Base-by-base conservation (phyloP, 441 rosid genomes). In the Caryocar brasiliense region DNA sequence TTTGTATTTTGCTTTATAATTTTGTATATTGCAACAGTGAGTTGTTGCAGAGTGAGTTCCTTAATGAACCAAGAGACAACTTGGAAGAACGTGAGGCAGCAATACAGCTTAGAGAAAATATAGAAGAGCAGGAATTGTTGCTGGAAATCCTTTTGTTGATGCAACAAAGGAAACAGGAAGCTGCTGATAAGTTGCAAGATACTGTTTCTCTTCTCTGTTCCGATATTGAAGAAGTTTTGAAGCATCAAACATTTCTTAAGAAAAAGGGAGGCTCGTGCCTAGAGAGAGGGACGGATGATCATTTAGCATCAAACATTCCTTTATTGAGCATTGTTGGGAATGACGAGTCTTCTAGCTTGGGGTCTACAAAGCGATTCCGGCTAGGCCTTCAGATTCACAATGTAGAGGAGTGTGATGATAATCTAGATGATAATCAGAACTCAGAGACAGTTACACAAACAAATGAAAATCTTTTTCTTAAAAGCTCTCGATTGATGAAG, bases 61-160 rank as follows among this genome's bases (percentile, higher is more conserved):
- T 93, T 17, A 84, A 74, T 12, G 95, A 88, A 68, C 82, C 82
- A 47, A 81, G 86, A 62, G 80, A 82, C 27, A 56, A 65, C 51
- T 48, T 93, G 59, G 90, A 79, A 68, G 99, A 81, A 51, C 93
- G 82, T 40, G 88, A 89, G 80, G 92, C 90, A 8, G 95, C 94
- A 15, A 58, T 80, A 57, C 69, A 89, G 66, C 82, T 93, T 19
- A 65, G 79, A 62, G 90, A 86, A 64, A 78, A 34, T 68, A 81
- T 86, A 42, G 91, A 82, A 37, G 95, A 89, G 66, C 79, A 88
- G 18, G 99, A 88, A 58, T 63, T 79, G 53, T 65, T 88, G 68
- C 77, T 92, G 18, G 99, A 88, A 54, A 88, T 92, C 77, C 90
- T 92, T 55, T 54, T 75, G 69, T 44, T 86, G 57, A 58, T 78